phyloP scores from a whole-genome alignment of 2,329 filamentous ascomycete genomes.

The Cladophialophora chaetospira region DNA sequence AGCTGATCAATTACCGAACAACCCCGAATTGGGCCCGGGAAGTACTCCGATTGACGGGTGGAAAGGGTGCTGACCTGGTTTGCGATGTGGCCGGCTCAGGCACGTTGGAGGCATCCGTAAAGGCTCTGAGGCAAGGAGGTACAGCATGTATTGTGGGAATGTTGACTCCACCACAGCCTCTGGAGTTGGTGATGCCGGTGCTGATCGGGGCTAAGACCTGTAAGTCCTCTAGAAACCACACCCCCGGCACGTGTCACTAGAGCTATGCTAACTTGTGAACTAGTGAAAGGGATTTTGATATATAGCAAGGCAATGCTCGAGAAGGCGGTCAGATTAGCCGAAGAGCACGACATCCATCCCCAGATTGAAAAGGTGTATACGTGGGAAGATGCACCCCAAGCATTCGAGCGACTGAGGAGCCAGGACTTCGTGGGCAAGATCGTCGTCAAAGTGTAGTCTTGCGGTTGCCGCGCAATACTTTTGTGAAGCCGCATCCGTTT shows the following conservation, averaged over 20 bases:
- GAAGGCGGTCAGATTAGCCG: slow-evolving; percentile 4
- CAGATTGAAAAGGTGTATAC: not conserved
- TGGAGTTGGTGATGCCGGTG: slow-evolving; percentile 8
- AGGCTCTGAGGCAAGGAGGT: slow-evolving; percentile 3
- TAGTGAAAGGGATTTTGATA: slow-evolving; percentile 6
- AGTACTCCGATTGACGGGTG: slow-evolving; percentile 47
- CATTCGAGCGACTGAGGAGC: slow-evolving; percentile 1
- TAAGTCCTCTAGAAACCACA: not conserved
- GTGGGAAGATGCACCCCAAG: slow-evolving; percentile 1
- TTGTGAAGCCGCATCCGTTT: not conserved
- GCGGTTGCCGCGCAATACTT: not conserved
- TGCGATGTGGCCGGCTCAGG: slow-evolving; percentile 46
- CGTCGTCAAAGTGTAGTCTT: not conserved
- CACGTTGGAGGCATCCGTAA: slow-evolving; percentile 37
- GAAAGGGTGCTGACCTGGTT: slow-evolving; percentile 47
- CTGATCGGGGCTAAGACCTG: slow-evolving; percentile 1
- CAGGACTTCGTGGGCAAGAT: slow-evolving; percentile 1
- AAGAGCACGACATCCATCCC: slow-evolving; percentile 7
- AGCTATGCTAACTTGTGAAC: not conserved
- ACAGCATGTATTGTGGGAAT: slow-evolving; percentile 5
- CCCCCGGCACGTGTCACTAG: not conserved
- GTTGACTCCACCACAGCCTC: slow-evolving; percentile 5
- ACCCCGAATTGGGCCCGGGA: slow-evolving; percentile 49
- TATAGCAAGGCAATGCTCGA: slow-evolving; percentile 11
- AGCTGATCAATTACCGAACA: slow-evolving; percentile 53